Evolutionary conservation across 176 grass and related monocot genomes (phyloP).

Genomic region (Phyllostachys edulis): DNA sequence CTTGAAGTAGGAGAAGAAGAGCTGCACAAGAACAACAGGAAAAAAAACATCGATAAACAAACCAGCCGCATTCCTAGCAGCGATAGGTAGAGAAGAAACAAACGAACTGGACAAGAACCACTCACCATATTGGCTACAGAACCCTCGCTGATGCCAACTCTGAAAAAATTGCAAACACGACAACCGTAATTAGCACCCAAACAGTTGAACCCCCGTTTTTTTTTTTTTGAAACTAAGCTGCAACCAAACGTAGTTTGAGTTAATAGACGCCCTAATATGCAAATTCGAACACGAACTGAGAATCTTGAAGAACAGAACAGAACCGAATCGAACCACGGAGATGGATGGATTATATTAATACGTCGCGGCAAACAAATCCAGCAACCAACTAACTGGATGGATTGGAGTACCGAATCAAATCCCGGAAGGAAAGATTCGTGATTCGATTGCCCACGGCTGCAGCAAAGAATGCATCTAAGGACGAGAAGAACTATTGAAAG

Average conservation of each 20-base stretch:
- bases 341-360: not conserved
- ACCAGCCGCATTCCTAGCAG: not conserved
- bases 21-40: conserved; percentile 26
- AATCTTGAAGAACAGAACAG: not conserved
- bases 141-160: not conserved
- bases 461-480: not conserved
- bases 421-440: not conserved
- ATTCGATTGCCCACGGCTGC: not conserved
- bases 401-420: not conserved
- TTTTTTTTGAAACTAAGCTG: not conserved
- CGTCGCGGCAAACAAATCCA: not conserved
- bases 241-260: not conserved
- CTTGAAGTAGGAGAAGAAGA: conserved; percentile 99
- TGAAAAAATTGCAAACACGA: not conserved
- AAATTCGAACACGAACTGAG: not conserved
- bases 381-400: not conserved
- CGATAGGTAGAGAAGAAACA: not conserved
- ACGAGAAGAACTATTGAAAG: not conserved
- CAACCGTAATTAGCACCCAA: not conserved
- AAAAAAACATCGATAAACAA: not conserved
- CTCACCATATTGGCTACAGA: conserved; percentile 34
- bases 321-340: no score
- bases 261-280: not conserved
- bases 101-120: not conserved
- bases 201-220: not conserved